phyloP scores from a whole-genome alignment of 2,329 filamentous ascomycete species.

The Taxawa tesnikishii region DNA sequence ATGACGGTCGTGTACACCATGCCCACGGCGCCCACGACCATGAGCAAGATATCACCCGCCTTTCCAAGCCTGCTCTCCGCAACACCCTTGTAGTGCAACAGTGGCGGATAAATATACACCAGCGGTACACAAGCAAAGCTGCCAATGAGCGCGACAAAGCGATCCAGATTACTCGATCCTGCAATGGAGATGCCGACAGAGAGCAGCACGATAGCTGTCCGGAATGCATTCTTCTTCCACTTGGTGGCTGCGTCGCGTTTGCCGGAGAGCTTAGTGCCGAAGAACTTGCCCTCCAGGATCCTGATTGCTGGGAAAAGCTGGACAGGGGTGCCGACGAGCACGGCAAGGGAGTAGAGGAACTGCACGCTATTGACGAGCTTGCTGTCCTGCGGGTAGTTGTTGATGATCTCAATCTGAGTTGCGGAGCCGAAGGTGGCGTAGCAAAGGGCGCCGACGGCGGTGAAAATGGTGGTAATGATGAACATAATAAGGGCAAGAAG shows the following conservation, averaged over 20 bases:
- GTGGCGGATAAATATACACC: constrained; percentile 66
- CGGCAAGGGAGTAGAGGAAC: constrained; percentile 60
- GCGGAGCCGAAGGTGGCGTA: constrained; percentile 60
- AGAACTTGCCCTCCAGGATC: constrained; percentile 57
- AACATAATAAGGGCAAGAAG: constrained; percentile 59
- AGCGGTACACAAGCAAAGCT: constrained; percentile 62
- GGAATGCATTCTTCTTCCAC: constrained; percentile 64
- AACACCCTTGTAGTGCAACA: constrained; percentile 55
- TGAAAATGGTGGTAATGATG: constrained; percentile 61
- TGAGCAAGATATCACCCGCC: constrained; percentile 48
- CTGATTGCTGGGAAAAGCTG: constrained; percentile 63
- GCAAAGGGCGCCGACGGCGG: constrained; percentile 58
- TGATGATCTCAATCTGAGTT: constrained; percentile 63
- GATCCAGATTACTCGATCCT: constrained; percentile 58
- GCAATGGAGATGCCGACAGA: constrained; percentile 51
- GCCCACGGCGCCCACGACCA: constrained; percentile 49
- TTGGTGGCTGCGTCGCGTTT: constrained; percentile 54
- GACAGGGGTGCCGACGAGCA: constrained; percentile 61
- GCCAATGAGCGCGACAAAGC: constrained; percentile 63
- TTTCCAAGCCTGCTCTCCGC: constrained; percentile 46
- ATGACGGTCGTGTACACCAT: constrained; percentile 62
- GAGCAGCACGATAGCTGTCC: constrained; percentile 42
- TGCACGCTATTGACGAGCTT: constrained; percentile 65
- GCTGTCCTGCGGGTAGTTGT: constrained; percentile 60
- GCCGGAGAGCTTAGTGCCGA: constrained; percentile 52